phyloP scores from a whole-genome alignment of 371 early-diverging fungal genomes.

The Fennellomyces sp. region DNA sequence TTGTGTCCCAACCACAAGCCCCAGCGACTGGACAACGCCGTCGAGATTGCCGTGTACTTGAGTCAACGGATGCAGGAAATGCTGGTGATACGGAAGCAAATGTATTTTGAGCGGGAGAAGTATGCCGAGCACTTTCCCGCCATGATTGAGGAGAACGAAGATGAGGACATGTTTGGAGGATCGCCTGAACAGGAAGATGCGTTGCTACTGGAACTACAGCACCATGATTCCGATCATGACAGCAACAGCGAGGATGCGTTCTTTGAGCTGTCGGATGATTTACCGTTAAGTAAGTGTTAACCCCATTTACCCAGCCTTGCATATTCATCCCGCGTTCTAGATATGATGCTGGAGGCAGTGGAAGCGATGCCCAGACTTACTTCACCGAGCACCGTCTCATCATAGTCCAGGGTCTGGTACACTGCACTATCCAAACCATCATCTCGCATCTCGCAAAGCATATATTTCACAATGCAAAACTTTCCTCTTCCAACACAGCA shows the following conservation, averaged over 20 bases:
- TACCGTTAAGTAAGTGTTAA: constrained; percentile 21
- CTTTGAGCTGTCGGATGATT: constrained; percentile 17
- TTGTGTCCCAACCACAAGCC: constrained; percentile 38
- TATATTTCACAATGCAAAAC: no score
- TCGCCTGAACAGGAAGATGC: constrained; percentile 1
- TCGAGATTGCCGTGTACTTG: constrained; percentile 29
- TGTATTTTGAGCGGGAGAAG: constrained; percentile 38
- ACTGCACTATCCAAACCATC: no score
- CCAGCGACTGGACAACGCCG: constrained; percentile 31
- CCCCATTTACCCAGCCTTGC: neutral
- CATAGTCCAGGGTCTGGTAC: no score
- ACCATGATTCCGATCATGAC: neutral
- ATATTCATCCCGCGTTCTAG: neutral
- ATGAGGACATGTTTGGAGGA: neutral
- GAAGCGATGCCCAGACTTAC: constrained; percentile 23
- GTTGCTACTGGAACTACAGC: neutral
- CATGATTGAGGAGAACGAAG: neutral
- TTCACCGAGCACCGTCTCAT: constrained; percentile 8
- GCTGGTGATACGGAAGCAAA: constrained; percentile 29
- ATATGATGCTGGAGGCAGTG: constrained; percentile 25
- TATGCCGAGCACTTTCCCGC: constrained; percentile 32
- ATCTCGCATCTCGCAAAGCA: no score
- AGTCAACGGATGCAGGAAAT: constrained; percentile 27
- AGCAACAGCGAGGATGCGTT: constrained; percentile 6
- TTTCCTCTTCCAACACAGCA: no score